Evolutionary conservation across 2,329 filamentous ascomycete species (phyloP), one percentile per base, ranked within the genome.

Genomic region (Diaporthe sp.): DNA sequence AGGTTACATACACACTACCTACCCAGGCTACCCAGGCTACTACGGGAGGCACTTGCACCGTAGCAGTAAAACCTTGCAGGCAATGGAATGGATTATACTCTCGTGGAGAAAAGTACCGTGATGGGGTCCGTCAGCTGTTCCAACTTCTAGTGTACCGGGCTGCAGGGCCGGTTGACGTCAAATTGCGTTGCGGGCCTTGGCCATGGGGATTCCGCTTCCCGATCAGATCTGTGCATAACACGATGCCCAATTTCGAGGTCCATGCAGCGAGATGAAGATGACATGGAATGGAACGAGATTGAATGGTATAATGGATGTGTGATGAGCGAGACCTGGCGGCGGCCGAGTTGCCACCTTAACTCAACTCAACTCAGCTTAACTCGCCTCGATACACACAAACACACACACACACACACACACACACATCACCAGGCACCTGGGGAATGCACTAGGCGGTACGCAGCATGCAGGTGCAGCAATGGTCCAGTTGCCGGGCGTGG

Each of bases 161-260:
- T 47, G 61, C n/a, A 63, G 61, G 42, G 61, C 61, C 42, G 42
- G 42, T 65, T 65, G 61, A 65, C 61, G 61, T 65, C 61, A 49
- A 65, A 42, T 25, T 25, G 34, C 25, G 61, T 49, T 17, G 39
- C 42, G 10, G 61, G 60, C 17, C 58, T 63, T 63, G 60, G 39
- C 60, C 60, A 47, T 63, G 39, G 42, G 25, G 61, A 34, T 49
- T 49, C 17, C 42, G 42, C n/a, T 49, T 65, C 42, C 61, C 42
- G 61, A 49, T 65, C 61, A 65, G 61, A 65, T 65, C 61, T 65
- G 42, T 47, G 42, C 42, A 49, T 8, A 47, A 17, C 42, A 65
- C 61, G 25, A 49, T 49, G 42, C 61, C 61, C 61, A 65, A 47
- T 65, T 20, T 65, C 13, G 17, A 49, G 61, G 61, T 34, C 42